Conservation (phyloP, 129 eudicot species). For the Arctium minus region DNA sequence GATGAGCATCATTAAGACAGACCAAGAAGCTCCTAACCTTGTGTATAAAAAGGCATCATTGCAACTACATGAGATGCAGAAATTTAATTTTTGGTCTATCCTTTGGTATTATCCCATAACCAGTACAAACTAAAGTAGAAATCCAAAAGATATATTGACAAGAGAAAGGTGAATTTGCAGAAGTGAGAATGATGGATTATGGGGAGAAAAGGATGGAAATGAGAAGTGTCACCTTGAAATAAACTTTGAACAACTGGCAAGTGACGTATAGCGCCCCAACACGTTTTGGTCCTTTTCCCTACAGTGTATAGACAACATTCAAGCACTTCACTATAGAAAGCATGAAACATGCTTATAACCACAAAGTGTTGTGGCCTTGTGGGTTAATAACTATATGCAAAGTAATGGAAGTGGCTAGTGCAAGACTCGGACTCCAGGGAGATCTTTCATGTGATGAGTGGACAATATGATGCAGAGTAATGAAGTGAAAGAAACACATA, state of each 20-base stretch:
- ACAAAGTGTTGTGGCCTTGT: background rate
- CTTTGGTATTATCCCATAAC: background rate
- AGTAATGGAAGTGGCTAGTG: background rate
- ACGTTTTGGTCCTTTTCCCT: slow-evolving; percentile 98
- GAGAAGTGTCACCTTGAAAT: slow-evolving; percentile 63
- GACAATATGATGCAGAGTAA: background rate
- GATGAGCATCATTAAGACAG: background rate
- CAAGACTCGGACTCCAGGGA: background rate
- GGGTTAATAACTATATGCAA: slow-evolving; percentile 2
- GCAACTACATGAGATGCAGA: background rate
- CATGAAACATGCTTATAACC: slow-evolving; percentile 4
- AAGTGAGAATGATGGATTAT: background rate
- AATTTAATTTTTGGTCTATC: background rate
- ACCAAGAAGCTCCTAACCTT: background rate
- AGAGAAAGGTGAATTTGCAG: background rate
- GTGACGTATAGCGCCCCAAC: slow-evolving; percentile 96
- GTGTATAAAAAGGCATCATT: background rate
- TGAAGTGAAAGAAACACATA: slow-evolving; percentile 32
- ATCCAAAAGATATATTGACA: background rate
- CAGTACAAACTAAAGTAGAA: background rate
- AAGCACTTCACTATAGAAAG: slow-evolving; percentile 1
- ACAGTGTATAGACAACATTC: background rate
- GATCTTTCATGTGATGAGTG: background rate
- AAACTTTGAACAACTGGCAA: slow-evolving; percentile 90
- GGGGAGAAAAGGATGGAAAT: background rate